Conservation (phyloP, 2,329 filamentous ascomycete genomes). For the Colletotrichum sublineola region DNA sequence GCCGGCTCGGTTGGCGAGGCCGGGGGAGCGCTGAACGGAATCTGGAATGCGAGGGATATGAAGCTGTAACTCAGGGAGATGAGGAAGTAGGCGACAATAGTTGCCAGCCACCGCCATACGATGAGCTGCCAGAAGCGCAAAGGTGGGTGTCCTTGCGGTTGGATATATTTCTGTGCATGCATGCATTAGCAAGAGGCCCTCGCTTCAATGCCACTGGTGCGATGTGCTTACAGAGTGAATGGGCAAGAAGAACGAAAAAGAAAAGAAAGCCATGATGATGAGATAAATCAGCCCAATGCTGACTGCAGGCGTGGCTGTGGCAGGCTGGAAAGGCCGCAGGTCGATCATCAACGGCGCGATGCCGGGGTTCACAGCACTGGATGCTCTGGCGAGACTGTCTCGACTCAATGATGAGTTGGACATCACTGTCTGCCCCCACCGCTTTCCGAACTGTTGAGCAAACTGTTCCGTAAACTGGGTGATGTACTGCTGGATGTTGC, state of each 20-base stretch:
- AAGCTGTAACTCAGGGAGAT: slow-evolving; percentile 73
- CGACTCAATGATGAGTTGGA: slow-evolving; percentile 53
- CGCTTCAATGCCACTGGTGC: background rate
- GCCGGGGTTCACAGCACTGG: slow-evolving; percentile 51
- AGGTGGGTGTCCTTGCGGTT: slow-evolving; percentile 66
- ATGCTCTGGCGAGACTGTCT: slow-evolving; percentile 47
- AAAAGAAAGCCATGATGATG: slow-evolving; percentile 77
- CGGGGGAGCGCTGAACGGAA: slow-evolving; percentile 68
- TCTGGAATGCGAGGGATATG: slow-evolving; percentile 73
- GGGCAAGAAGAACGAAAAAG: slow-evolving; percentile 74
- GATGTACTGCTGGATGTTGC: slow-evolving; percentile 67
- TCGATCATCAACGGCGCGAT: slow-evolving; percentile 57
- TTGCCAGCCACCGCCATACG: slow-evolving; percentile 69
- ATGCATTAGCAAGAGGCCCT: background rate
- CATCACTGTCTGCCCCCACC: slow-evolving; percentile 57
- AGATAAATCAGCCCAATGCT: slow-evolving; percentile 75
- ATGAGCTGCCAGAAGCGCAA: slow-evolving; percentile 71
- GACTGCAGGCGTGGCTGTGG: slow-evolving; percentile 67
- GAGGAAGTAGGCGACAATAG: slow-evolving; percentile 70
- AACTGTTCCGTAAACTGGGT: slow-evolving; percentile 61
- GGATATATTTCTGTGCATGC: slow-evolving; percentile 60
- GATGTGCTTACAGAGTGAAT: slow-evolving; percentile 63
- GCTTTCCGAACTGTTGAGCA: slow-evolving; percentile 60
- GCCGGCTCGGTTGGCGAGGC: slow-evolving; percentile 57
- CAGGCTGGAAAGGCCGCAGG: slow-evolving; percentile 70